Evolutionary conservation across 306 rosid species (phyloP).

Genomic region (Amphicarpaea edgeworthii): DNA sequence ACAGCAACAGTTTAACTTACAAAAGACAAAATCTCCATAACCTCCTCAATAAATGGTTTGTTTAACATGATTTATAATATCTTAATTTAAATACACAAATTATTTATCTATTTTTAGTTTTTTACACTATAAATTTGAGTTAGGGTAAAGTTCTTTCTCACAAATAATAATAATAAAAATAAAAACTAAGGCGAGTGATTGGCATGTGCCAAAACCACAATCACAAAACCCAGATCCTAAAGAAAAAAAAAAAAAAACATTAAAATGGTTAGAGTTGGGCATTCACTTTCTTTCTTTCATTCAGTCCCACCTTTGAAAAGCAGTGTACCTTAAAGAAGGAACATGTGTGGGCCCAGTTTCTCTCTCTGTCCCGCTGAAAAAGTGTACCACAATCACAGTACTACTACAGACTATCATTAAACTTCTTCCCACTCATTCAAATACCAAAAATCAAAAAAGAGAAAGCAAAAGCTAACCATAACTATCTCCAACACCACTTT

Average conservation of each 20-base stretch:
- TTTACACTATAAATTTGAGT: too few relatives aligned
- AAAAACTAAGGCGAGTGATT: too few relatives aligned
- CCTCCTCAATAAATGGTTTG: not conserved
- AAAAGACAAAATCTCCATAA: conserved; percentile 3
- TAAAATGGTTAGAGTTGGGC: conserved; percentile 25
- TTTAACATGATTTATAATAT: not conserved
- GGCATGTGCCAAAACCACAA: not conserved
- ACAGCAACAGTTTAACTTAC: not conserved
- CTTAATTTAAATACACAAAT: too few relatives aligned
- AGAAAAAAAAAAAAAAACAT: not conserved
- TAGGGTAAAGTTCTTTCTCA: too few relatives aligned
- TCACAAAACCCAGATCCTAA: not conserved
- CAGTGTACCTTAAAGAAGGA: conserved; percentile 73
- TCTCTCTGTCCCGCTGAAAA: conserved; percentile 41
- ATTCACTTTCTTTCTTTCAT: conserved; percentile 35
- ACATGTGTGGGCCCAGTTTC: conserved; percentile 59
- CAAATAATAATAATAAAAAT: too few relatives aligned
- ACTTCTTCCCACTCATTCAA: conserved; percentile 27
- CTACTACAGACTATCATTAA: not conserved
- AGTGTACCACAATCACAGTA: conserved; percentile 47
- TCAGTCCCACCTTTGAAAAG: conserved; percentile 57
- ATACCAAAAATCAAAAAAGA: not conserved
- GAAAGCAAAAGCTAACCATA: conserved; percentile 51
- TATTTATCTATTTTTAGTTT: too few relatives aligned
- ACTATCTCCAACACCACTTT: conserved; percentile 42